Conservation (phyloP, 768 basidiomycete genomes). For the Kockovaella imperatae region DNA sequence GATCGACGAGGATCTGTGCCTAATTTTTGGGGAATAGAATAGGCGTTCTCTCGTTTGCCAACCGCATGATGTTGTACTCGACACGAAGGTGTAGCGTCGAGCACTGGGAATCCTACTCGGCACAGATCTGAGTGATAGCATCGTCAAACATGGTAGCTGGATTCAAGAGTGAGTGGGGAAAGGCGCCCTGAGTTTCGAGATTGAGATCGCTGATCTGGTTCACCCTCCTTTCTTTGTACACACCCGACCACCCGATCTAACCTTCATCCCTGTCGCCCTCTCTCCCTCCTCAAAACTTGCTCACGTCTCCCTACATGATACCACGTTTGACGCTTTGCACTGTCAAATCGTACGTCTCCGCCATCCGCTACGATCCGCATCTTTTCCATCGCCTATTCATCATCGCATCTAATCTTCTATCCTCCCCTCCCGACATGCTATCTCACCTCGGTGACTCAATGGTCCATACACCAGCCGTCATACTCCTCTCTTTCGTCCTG, state of each 20-base stretch:
- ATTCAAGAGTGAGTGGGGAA: conserved; percentile 25
- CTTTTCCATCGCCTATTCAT: not conserved
- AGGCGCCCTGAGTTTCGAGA: no score
- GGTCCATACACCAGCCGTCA: conserved; percentile 60
- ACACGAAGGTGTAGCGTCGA: no score
- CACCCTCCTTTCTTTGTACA: not conserved
- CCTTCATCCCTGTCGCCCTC: not conserved
- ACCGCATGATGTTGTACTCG: no score
- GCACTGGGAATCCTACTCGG: not conserved
- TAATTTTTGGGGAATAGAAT: no score
- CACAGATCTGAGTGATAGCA: not conserved
- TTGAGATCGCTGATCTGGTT: not conserved
- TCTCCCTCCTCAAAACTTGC: not conserved
- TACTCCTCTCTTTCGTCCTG: conserved; percentile 91
- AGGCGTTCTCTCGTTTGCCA: no score
- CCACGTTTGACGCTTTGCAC: no score
- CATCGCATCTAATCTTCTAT: conserved; percentile 1
- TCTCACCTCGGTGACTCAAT: not conserved
- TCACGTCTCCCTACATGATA: no score
- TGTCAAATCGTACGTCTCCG: no score
- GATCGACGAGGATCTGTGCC: no score
- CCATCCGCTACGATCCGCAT: no score
- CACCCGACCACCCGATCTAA: not conserved
- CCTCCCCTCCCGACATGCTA: not conserved
- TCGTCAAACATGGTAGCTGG: conserved; percentile 31